Evolutionary conservation across 2,329 filamentous ascomycete species (phyloP).

Genomic region (Colletotrichum lini): DNA sequence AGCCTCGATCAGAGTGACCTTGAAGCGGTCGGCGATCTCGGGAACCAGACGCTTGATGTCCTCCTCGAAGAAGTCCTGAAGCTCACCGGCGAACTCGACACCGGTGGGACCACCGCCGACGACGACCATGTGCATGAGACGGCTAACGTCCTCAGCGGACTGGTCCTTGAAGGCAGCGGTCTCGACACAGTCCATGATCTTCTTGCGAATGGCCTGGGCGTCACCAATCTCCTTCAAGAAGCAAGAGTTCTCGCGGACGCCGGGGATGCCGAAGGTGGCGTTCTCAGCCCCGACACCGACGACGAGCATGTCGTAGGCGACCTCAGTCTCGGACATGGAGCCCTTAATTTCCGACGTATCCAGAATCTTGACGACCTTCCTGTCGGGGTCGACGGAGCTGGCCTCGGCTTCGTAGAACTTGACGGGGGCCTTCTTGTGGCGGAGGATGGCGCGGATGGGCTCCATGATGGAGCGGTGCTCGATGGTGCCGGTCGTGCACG

Average conservation of each 20-base stretch:
- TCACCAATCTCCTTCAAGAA: conserved; percentile 99
- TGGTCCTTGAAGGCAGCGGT: conserved; percentile 99
- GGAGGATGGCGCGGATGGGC: conserved; percentile 94
- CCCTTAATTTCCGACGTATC: conserved; percentile 96
- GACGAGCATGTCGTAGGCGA: conserved; percentile 98
- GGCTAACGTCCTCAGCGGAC: conserved; percentile 87
- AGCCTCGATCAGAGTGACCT: conserved; percentile 97
- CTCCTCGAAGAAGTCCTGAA: conserved; percentile 98
- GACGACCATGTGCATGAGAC: conserved; percentile 97
- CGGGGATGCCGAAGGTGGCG: conserved; percentile 97
- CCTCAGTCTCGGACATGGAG: conserved; percentile 84
- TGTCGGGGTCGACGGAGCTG: conserved; percentile 93
- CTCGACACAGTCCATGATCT: conserved; percentile 99
- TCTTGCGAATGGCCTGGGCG: conserved; percentile 95
- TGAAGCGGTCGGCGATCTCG: conserved; percentile 94
- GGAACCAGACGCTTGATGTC: conserved; percentile 99
- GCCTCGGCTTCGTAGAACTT: conserved; percentile 99
- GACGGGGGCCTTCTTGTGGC: conserved; percentile 92
- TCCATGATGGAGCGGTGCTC: conserved; percentile 99
- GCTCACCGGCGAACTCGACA: conserved; percentile 98
- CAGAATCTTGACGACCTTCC: conserved; percentile 88
- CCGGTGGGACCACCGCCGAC: conserved; percentile 94
- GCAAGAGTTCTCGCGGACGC: conserved; percentile 94
- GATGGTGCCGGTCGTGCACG: conserved; percentile 96
- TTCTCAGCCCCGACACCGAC: conserved; percentile 98